Conservation (phyloP, 148 eudicot species). For the Camellia granthamiana region DNA sequence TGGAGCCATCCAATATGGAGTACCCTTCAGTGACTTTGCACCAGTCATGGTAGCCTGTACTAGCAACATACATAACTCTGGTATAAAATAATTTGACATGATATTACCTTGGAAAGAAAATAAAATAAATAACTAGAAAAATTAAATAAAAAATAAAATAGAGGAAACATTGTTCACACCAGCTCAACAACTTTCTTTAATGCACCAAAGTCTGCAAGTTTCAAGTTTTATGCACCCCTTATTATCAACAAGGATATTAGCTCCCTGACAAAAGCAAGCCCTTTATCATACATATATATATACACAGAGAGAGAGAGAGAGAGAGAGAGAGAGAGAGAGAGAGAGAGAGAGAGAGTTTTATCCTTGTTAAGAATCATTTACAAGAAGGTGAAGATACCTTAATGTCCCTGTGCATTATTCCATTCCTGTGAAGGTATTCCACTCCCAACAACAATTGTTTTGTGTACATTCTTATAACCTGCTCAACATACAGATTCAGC, state of each 20-base stretch:
- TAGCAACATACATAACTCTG: conserved; percentile 4
- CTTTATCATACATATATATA: not conserved
- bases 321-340: too few relatives aligned
- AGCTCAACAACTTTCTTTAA: conserved; percentile 97
- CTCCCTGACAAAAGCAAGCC: conserved; percentile 56
- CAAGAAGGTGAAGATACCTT: conserved; percentile 40
- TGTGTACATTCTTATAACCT: conserved; percentile 85
- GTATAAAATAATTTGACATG: not conserved
- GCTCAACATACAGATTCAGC: conserved; percentile 8
- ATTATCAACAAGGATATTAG: conserved; percentile 95
- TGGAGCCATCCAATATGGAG: conserved; percentile 99
- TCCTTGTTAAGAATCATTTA: not conserved
- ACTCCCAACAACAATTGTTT: conserved; percentile 69
- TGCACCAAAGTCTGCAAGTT: conserved; percentile 98
- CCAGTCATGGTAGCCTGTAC: conserved; percentile 91
- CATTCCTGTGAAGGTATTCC: conserved; percentile 75
- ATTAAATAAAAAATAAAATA: not conserved
- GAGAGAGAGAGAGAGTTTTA: not conserved
- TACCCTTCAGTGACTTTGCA: conserved; percentile 99
- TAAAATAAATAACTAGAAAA: not conserved
- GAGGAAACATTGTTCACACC: conserved; percentile 34
- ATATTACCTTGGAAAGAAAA: conserved; percentile 6
- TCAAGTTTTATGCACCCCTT: conserved; percentile 96
- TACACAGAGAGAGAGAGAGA: too few relatives aligned
- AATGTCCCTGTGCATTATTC: conserved; percentile 88